phyloP scores from a whole-genome alignment of 108 stramenopile species.

The Bacterosira constricta region DNA sequence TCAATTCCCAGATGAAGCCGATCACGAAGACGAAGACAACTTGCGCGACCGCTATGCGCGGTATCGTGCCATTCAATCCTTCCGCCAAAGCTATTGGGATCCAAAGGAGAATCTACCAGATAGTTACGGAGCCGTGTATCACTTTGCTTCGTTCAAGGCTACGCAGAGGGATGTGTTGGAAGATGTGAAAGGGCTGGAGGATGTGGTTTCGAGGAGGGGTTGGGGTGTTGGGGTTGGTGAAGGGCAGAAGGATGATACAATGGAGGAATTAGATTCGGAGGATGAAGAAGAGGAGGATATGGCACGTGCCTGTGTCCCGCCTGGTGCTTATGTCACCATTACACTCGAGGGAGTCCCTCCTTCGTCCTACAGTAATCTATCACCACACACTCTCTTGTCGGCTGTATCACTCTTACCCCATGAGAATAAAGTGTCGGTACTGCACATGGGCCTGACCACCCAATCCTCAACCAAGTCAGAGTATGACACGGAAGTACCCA shows the following conservation, averaged over 20 bases:
- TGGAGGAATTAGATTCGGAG: constrained; percentile 14
- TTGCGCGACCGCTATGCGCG: constrained; percentile 95
- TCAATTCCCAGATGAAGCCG: constrained; percentile 98
- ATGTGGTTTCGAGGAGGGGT: constrained; percentile 54
- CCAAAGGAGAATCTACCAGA: constrained; percentile 97
- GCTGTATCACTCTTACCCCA: constrained; percentile 90
- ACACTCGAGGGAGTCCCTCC: constrained; percentile 74
- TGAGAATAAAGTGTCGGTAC: constrained; percentile 94
- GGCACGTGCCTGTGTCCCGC: constrained; percentile 78
- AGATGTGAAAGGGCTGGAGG: constrained; percentile 71
- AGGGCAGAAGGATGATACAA: constrained; percentile 13
- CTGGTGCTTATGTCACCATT: constrained; percentile 89
- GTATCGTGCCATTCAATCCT: constrained; percentile 94
- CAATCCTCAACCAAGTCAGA: constrained; percentile 61
- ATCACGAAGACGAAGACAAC: constrained; percentile 84
- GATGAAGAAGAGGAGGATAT: constrained; percentile 71
- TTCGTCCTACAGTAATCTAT: constrained; percentile 45
- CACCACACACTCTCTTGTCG: constrained; percentile 61
- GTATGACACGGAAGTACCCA: constrained; percentile 52
- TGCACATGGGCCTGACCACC: constrained; percentile 93
- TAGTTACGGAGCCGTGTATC: constrained; percentile 93
- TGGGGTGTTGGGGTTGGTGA: constrained; percentile 22
- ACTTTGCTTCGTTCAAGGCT: constrained; percentile 88
- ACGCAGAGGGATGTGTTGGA: constrained; percentile 79
- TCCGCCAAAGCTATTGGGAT: constrained; percentile 95